Evolutionary conservation across 23 red algal genomes (phyloP).

Genomic region (Gracilaria caudata): DNA sequence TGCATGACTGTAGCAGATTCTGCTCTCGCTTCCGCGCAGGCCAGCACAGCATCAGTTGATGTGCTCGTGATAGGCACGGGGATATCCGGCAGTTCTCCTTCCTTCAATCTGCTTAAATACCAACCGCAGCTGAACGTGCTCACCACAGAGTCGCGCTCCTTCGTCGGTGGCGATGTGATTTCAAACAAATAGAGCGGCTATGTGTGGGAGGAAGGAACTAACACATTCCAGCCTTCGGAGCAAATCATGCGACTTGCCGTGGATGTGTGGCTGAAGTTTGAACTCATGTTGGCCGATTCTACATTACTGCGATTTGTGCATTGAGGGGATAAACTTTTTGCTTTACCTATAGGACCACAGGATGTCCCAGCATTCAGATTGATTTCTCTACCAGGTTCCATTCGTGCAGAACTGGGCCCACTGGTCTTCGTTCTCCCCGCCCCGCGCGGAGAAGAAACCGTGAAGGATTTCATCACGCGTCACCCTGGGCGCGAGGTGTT

Average conservation of each 20-base stretch:
- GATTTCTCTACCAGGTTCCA: slow-evolving; percentile 70
- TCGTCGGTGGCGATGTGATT: slow-evolving; percentile 88
- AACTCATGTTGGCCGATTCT: slow-evolving; percentile 87
- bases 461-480: slow-evolving; percentile 94
- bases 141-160: slow-evolving; percentile 76
- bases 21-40: background rate
- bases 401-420: slow-evolving; percentile 88
- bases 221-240: slow-evolving; percentile 93
- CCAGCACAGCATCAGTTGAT: slow-evolving; percentile 24
- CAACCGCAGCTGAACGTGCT: slow-evolving; percentile 62
- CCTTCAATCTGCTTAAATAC: slow-evolving; percentile 73
- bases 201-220: slow-evolving; percentile 95
- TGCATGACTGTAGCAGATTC: slow-evolving; percentile 12
- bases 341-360: slow-evolving; percentile 73
- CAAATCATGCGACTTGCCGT: slow-evolving; percentile 85
- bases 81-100: slow-evolving; percentile 75
- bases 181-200: slow-evolving; percentile 79
- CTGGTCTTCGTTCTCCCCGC: slow-evolving; percentile 75
- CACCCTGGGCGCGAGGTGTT: slow-evolving; percentile 92
- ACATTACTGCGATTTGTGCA: slow-evolving; percentile 92
- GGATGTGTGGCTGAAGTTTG: slow-evolving; percentile 75
- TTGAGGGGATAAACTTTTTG: slow-evolving; percentile 82
- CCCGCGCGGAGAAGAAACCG: slow-evolving; percentile 69
- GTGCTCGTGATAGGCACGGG: slow-evolving; percentile 89
- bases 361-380: slow-evolving; percentile 85